Evolutionary conservation across 1,139 yeast genomes (phyloP).

Genomic region (Candida anutae): DNA sequence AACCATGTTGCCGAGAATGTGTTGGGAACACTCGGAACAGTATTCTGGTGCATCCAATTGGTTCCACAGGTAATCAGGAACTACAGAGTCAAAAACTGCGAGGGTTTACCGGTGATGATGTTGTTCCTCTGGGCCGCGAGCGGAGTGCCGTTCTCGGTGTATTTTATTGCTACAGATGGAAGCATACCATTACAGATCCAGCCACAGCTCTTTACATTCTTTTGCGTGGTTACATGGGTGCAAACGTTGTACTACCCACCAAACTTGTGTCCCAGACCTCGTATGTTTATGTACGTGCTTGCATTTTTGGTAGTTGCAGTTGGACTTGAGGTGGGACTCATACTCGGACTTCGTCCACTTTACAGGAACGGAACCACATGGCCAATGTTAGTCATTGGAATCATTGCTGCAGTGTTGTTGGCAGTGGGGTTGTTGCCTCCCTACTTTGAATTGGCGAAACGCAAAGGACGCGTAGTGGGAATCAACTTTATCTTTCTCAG

Average conservation of each 20-base stretch:
- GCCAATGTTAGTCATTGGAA: constrained; percentile 77
- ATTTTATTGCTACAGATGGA: constrained; percentile 65
- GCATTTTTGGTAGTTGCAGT: constrained; percentile 38
- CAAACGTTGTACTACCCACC: constrained; percentile 86
- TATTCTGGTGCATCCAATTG: constrained; percentile 85
- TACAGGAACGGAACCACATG: constrained; percentile 55
- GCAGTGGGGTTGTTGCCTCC: constrained; percentile 84
- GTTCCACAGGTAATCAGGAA: constrained; percentile 78
- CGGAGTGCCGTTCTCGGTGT: constrained; percentile 78
- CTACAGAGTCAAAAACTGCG: constrained; percentile 67
- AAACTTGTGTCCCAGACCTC: constrained; percentile 25
- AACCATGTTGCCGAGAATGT: constrained; percentile 55
- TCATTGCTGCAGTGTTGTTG: constrained; percentile 66
- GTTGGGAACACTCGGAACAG: constrained; percentile 82
- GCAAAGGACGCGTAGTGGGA: constrained; percentile 81
- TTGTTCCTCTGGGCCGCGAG: constrained; percentile 78
- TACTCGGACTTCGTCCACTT: constrained; percentile 61
- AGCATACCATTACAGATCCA: constrained; percentile 76
- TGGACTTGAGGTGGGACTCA: constrained; percentile 64
- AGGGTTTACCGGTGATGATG: constrained; percentile 81
- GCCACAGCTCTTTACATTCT: constrained; percentile 75
- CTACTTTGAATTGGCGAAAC: constrained; percentile 71
- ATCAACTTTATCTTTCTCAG: constrained; percentile 73
- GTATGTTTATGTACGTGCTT: constrained; percentile 28
- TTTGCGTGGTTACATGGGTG: constrained; percentile 60